Percentiles rank a stretch among this genome's conserved stretches.
Evolutionary conservation across 1,139 yeast genomes (phyloP).

Genomic region (Pichia terricola): DNA sequence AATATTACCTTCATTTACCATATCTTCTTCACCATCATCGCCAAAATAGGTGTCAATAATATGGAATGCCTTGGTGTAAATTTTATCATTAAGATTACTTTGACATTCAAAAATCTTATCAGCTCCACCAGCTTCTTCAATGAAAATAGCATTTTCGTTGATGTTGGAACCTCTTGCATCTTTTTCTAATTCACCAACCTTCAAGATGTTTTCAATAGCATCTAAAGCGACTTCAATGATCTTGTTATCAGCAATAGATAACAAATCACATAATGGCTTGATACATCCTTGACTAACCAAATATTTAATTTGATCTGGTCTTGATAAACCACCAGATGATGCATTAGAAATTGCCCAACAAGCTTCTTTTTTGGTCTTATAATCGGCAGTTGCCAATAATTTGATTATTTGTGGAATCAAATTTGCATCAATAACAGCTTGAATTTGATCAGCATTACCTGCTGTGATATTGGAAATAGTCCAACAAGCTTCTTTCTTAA

Average conservation of each 20-base stretch:
- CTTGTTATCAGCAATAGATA: constrained; percentile 80
- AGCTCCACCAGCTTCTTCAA: constrained; percentile 98
- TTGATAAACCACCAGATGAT: constrained; percentile 85
- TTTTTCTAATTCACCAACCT: constrained; percentile 89
- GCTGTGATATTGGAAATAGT: constrained; percentile 96
- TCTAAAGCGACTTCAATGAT: constrained; percentile 93
- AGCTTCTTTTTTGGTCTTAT: constrained; percentile 95
- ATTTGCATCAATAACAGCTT: constrained; percentile 92
- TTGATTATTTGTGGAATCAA: constrained; percentile 88
- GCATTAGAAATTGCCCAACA: constrained; percentile 99
- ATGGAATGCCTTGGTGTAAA: constrained; percentile 82
- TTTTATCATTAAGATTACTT: constrained; percentile 81
- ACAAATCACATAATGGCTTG: constrained; percentile 90
- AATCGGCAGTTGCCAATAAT: constrained; percentile 74
- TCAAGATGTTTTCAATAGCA: constrained; percentile 86
- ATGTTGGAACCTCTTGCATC: constrained; percentile 59
- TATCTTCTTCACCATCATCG: constrained; percentile 71
- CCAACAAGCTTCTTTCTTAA: constrained; percentile 98
- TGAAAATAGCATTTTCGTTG: constrained; percentile 81
- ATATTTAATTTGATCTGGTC: constrained; percentile 90
- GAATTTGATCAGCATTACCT: constrained; percentile 91
- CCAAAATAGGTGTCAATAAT: constrained; percentile 88
- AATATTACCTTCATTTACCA: constrained; percentile 48
- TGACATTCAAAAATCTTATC: constrained; percentile 94
- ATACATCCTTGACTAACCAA: constrained; percentile 93